These are phyloP conservation scores for Pisolithus orientalis DNA, from an alignment of 768 basidiomycete genomes.

Conservation along the genomic window DNA sequence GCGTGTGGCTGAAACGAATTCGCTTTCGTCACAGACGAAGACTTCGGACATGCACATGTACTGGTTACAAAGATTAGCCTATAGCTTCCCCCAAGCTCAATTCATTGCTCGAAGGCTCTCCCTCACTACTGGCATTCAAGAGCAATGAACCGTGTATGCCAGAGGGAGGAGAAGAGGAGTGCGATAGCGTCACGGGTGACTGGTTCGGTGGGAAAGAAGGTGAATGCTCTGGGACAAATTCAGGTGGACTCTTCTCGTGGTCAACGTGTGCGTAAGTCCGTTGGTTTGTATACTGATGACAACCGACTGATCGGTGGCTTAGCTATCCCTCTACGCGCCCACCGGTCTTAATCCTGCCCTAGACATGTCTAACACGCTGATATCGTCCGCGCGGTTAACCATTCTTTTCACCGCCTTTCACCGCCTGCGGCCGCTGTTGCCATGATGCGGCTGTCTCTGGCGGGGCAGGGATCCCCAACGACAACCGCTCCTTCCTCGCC, in stretches of 20 bases:
- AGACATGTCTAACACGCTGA: slow-evolving; percentile 67
- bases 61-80: no score
- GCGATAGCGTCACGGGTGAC: slow-evolving; percentile 35
- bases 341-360: slow-evolving; percentile 52
- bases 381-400: slow-evolving; percentile 66
- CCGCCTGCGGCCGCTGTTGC: slow-evolving; percentile 54
- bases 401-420: slow-evolving; percentile 45
- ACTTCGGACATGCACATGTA: no score
- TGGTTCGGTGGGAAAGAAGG: slow-evolving; percentile 37
- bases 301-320: neutral
- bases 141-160: slow-evolving; percentile 50
- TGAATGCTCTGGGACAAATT: slow-evolving; percentile 4
- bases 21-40: neutral
- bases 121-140: slow-evolving; percentile 37
- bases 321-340: slow-evolving; percentile 59
- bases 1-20: no score
- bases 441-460: slow-evolving; percentile 63
- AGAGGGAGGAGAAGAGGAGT: slow-evolving; percentile 46
- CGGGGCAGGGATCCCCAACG: slow-evolving; percentile 74
- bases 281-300: no score
- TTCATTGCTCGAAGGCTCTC: no score
- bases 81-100: no score
- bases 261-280: slow-evolving; percentile 33
- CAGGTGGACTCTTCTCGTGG: no score
- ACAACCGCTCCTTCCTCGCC: slow-evolving; percentile 78